Evolutionary conservation across 768 basidiomycete genomes (phyloP).

Genomic region (Trametes gibbosa): DNA sequence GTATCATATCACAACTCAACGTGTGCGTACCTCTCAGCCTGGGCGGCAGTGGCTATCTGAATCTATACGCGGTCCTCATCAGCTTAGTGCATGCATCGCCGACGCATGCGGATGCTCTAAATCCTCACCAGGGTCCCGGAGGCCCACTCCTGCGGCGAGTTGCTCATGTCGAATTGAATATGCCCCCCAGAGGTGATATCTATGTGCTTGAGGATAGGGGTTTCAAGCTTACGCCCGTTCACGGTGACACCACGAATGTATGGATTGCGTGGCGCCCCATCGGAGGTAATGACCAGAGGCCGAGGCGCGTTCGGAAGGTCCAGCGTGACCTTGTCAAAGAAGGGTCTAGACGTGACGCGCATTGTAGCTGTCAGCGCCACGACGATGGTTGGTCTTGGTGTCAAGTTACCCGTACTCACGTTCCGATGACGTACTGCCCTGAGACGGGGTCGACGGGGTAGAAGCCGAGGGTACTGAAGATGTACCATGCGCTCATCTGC

Average conservation of each 20-base stretch:
- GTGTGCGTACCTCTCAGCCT: slow-evolving; percentile 7
- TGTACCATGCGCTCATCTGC: slow-evolving; percentile 89
- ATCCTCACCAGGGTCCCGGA: slow-evolving; percentile 27
- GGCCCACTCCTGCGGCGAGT: slow-evolving; percentile 44
- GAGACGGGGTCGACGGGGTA: slow-evolving; percentile 84
- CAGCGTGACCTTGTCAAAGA: slow-evolving; percentile 54
- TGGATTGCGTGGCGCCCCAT: slow-evolving; percentile 54
- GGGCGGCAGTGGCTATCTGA: background rate
- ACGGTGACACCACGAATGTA: slow-evolving; percentile 61
- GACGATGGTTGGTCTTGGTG: too few species aligned
- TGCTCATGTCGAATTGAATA: slow-evolving; percentile 66
- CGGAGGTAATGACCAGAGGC: slow-evolving; percentile 50
- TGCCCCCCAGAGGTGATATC: slow-evolving; percentile 57
- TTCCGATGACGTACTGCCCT: slow-evolving; percentile 72
- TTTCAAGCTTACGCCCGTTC: slow-evolving; percentile 43
- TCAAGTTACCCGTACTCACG: slow-evolving; percentile 54
- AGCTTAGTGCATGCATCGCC: too few species aligned
- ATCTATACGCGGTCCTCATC: too few species aligned
- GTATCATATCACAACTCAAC: slow-evolving; percentile 6
- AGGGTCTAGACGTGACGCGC: slow-evolving; percentile 34
- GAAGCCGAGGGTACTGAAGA: slow-evolving; percentile 80
- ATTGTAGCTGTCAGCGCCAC: too few species aligned
- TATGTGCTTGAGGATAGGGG: slow-evolving; percentile 57
- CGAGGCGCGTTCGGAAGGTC: slow-evolving; percentile 43
- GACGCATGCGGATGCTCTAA: too few species aligned